A percentile compares a stretch with the other conserved stretches of the same genome.
Conservation (phyloP, 2,329 filamentous ascomycete species). For the Arthrobotrys megalospora region DNA sequence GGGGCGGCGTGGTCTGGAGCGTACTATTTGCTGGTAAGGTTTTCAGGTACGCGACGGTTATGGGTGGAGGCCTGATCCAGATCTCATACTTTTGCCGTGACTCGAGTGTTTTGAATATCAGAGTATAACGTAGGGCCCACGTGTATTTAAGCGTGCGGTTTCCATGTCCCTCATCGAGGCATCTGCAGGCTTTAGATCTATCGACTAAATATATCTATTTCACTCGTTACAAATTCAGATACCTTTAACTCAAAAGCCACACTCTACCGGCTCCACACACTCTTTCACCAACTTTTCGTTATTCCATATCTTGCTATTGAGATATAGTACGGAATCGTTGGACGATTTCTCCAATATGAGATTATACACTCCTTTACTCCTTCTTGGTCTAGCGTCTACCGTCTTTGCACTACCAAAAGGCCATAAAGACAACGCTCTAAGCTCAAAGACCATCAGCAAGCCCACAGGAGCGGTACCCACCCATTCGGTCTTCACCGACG, state of each 20-base stretch:
- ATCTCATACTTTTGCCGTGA: constrained; percentile 9
- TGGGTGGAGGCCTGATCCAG: constrained; percentile 7
- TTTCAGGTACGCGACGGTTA: constrained; percentile 16
- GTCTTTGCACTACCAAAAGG: constrained; percentile 48
- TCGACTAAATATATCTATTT: constrained; percentile 11
- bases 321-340: not conserved
- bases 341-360: constrained; percentile 20
- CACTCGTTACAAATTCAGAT: constrained; percentile 3
- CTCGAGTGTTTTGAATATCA: not conserved
- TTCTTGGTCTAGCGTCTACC: not conserved
- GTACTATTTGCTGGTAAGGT: not conserved
- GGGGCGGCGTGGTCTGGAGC: constrained; percentile 3
- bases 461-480: not conserved
- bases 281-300: no score
- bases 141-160: not conserved
- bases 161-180: not conserved
- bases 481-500: constrained; percentile 23
- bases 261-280: no score
- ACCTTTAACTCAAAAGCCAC: not conserved
- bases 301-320: no score
- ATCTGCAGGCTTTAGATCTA: not conserved
- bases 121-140: not conserved
- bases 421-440: not conserved
- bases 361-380: not conserved
- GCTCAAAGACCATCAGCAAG: not conserved